Evolutionary conservation across 352 stramenopile species (phyloP).

Genomic region (Phytophthora niederhauseri): DNA sequence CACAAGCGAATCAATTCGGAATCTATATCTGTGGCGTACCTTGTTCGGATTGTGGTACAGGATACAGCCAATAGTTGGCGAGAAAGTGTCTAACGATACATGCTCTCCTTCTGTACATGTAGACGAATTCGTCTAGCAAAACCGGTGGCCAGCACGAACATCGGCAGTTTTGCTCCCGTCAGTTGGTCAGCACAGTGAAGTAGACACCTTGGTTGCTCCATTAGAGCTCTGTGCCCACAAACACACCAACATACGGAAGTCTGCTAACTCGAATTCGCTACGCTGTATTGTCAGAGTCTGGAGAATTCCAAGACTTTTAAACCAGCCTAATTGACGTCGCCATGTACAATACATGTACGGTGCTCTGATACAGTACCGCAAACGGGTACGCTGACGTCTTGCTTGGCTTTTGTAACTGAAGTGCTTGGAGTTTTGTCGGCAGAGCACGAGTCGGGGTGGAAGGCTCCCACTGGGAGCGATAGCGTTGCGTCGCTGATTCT

Average conservation of each 20-base stretch:
- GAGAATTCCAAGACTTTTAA: neutral
- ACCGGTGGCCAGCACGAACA: neutral
- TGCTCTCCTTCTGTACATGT: neutral
- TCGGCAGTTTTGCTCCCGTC: neutral
- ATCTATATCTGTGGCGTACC: neutral
- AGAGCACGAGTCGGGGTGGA: no score
- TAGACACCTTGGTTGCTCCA: neutral
- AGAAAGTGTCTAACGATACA: neutral
- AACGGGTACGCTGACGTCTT: neutral
- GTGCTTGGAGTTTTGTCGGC: no score
- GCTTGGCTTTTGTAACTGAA: neutral
- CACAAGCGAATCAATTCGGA: no score
- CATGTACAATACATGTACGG: no score
- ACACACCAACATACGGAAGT: no score
- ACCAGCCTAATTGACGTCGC: no score
- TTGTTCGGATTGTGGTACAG: neutral
- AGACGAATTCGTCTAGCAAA: neutral
- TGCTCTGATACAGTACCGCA: no score
- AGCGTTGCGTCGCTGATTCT: neutral
- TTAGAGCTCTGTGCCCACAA: no score
- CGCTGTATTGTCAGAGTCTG: neutral
- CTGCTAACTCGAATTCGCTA: no score
- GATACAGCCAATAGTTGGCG: neutral
- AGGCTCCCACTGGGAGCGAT: no score
- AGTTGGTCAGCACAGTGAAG: neutral